Percentiles rank a stretch among this genome's conserved stretches.
These are phyloP conservation scores for Cercis canadensis DNA, from an alignment of 306 rosid genomes.

Conservation along the genomic window DNA sequence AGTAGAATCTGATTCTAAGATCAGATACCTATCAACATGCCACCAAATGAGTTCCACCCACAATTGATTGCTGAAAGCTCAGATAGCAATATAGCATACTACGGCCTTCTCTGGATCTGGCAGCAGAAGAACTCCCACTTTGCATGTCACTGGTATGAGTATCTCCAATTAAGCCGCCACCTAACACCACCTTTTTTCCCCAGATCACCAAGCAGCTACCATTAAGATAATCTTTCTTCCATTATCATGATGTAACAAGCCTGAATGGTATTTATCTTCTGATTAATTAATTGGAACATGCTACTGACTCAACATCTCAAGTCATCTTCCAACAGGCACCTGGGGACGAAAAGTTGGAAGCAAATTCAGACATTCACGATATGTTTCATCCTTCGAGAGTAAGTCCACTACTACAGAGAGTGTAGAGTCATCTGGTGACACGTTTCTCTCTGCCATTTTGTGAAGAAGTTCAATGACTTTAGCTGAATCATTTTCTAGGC, in stretches of 20 bases:
- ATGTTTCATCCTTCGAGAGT: conserved; percentile 43
- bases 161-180: conserved; percentile 24
- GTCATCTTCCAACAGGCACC: conserved; percentile 11
- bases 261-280: neutral
- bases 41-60: too few species aligned
- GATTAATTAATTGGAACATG: conserved; percentile 1
- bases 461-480: conserved; percentile 59
- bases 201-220: conserved; percentile 1
- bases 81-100: conserved; percentile 21
- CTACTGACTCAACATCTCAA: neutral
- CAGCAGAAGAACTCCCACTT: conserved; percentile 30
- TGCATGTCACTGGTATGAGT: conserved; percentile 18
- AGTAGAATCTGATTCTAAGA: conserved; percentile 42
- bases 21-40: conserved; percentile 29
- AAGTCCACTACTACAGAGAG: conserved; percentile 43
- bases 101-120: conserved; percentile 34
- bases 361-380: conserved; percentile 42
- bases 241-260: conserved; percentile 12
- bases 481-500: conserved; percentile 33
- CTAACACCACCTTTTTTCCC: neutral
- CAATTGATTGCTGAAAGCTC: too few species aligned
- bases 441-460: conserved; percentile 40
- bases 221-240: neutral
- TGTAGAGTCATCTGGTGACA: conserved; percentile 47
- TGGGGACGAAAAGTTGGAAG: conserved; percentile 49